A percentile compares a stretch with the other conserved stretches of the same genome.
These are phyloP conservation scores for Cavenderia fasciculata DNA, from an alignment of 78 protist species.

Conservation along the genomic window DNA sequence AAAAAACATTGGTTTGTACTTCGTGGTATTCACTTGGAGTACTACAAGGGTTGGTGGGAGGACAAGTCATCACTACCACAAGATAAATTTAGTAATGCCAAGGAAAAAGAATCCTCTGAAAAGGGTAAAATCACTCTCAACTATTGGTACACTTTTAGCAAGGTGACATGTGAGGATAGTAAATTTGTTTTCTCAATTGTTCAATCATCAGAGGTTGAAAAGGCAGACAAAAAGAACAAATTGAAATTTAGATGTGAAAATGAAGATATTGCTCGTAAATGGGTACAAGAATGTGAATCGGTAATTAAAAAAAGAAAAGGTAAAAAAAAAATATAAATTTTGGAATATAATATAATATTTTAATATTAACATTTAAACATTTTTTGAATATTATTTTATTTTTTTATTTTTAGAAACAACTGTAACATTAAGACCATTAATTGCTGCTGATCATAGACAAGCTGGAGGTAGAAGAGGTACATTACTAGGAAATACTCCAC, in stretches of 20 bases:
- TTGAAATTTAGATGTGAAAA: conserved; percentile 44
- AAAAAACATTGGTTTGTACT: conserved; percentile 53
- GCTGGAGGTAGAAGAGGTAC: conserved; percentile 54
- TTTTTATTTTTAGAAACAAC: conserved; percentile 62
- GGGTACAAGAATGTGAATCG: conserved; percentile 39
- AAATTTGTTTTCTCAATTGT: conserved; percentile 7
- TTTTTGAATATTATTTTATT: background rate
- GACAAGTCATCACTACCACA: background rate
- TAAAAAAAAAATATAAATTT: no score
- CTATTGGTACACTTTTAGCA: conserved; percentile 50
- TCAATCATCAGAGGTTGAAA: conserved; percentile 47
- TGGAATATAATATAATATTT: no score
- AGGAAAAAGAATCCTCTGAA: background rate
- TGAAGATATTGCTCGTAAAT: conserved; percentile 9
- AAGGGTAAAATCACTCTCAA: conserved; percentile 17
- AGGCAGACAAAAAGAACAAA: background rate
- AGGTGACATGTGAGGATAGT: conserved; percentile 11
- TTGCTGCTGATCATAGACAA: conserved; percentile 36
- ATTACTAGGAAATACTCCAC: background rate
- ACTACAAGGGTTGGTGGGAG: conserved; percentile 76
- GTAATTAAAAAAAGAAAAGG: conserved; percentile 44
- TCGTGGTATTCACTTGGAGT: conserved; percentile 28
- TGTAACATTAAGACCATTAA: conserved; percentile 61
- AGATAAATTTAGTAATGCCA: background rate
- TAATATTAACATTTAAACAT: background rate